A percentile compares a stretch with the other conserved stretches of the same genome.
phyloP scores from a whole-genome alignment of 75 land plant genomes.

The Selaginella tamariscina region DNA sequence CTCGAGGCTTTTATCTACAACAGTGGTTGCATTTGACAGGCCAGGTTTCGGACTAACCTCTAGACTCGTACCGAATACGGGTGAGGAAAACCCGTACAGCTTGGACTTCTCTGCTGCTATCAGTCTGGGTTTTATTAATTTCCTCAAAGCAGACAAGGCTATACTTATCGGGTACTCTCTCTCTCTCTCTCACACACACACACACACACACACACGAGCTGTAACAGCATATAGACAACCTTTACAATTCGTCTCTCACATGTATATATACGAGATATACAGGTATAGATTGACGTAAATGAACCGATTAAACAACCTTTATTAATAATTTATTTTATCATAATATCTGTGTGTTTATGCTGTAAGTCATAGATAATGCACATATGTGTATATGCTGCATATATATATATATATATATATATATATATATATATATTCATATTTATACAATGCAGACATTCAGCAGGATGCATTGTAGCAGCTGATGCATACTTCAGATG shows the following conservation, averaged over 20 bases:
- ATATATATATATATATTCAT: background rate
- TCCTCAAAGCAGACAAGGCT: slow-evolving; percentile 47
- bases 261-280: no score
- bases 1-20: slow-evolving; percentile 40
- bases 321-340: no score
- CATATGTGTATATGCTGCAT: no score
- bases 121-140: slow-evolving; percentile 52
- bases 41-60: slow-evolving; percentile 92
- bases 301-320: no score
- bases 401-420: no score
- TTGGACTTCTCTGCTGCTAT: slow-evolving; percentile 56
- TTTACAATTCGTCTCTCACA: no score
- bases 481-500: slow-evolving; percentile 69
- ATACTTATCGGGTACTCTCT: slow-evolving; percentile 70
- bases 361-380: no score
- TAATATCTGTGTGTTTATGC: no score
- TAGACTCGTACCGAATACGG: slow-evolving; percentile 1
- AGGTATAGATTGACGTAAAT: no score
- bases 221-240: no score
- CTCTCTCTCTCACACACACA: background rate
- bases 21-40: slow-evolving; percentile 80
- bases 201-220: no score
- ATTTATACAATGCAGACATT: slow-evolving; percentile 42
- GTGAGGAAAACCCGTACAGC: slow-evolving; percentile 53
- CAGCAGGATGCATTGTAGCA: slow-evolving; percentile 86